Conservation (phyloP, 441 rosid genomes). For the Cnidoscolus chayamansa region DNA sequence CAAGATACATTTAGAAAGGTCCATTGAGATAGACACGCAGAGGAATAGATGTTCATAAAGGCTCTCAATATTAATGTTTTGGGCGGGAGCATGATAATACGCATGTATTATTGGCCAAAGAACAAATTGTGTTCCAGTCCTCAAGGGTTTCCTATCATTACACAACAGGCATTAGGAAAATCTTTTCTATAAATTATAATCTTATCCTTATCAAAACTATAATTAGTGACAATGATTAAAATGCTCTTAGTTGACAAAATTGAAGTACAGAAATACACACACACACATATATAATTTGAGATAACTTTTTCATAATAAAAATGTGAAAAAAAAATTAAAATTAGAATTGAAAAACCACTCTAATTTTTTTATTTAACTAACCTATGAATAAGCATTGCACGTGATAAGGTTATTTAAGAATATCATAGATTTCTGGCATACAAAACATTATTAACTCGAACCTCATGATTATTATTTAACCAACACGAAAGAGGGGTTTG, state of each 20-base stretch:
- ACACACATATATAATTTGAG: neutral
- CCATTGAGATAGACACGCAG: neutral
- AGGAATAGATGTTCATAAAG: neutral
- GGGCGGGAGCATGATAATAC: no score
- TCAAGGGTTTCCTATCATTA: neutral
- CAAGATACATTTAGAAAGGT: neutral
- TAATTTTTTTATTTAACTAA: neutral
- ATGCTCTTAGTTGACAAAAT: neutral
- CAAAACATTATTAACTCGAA: neutral
- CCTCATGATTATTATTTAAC: neutral
- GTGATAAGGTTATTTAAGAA: neutral
- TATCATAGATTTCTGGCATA: neutral
- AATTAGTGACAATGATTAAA: neutral
- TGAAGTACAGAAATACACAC: neutral
- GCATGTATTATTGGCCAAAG: neutral
- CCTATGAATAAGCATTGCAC: neutral
- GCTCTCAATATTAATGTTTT: neutral
- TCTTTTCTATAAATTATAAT: neutral
- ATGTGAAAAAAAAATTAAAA: neutral
- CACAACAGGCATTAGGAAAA: neutral
- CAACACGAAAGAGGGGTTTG: neutral
- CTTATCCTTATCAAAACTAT: neutral
- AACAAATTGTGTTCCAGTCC: neutral
- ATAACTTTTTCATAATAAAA: neutral
- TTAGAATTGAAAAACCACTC: neutral